Base-by-base conservation (phyloP, 106 monocot species). In the Alisma plantagoaquatica region DNA sequence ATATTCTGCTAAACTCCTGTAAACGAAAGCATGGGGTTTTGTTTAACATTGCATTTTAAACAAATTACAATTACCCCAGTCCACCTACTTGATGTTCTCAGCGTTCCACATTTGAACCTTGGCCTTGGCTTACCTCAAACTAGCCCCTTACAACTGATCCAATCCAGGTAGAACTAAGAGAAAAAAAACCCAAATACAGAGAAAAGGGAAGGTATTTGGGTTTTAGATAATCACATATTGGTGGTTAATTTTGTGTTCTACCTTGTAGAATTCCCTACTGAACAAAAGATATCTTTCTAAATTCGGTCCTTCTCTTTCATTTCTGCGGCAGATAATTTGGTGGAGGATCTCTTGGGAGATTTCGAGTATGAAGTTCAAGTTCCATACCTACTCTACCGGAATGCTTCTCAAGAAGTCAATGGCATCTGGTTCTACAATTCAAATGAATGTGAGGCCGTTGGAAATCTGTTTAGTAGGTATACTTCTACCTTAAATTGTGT, bases 371-470 rank as follows among this genome's bases (percentile, higher is more conserved):
- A 91, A 67, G 81, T 91, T 27, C 91, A 91, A 26, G 67, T 70
- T 30, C 91, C 91, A 27, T 91, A 85, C 70, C 67, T 91, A 32
- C 57, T 91, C 32, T 91, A 91, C 41, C 60, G 85, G 29, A 91
- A 85, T 75, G 91, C 74, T 33, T 54, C 77, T 11, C 91, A 91
- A 65, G 91, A 91, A 68, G 85, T 91, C 38, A 85, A 91, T 70
- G 91, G 91, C 22, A 91, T 91, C 65, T 91, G 91, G 91, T 91
- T 91, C 58, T 91, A 91, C 54, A 91, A 91, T 28, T 59, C 79
- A 22, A 66, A 74, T 7, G 91, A 91, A 48, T 85, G 91, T 64
- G 84, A 91, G 68, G 81, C 91, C 33, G 72, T 81, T 63, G 91
- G 81, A 35, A 81, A 72, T 72, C 84, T 91, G 29, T 85, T 91